Evolutionary conservation across 2,329 filamentous ascomycete species (phyloP), one percentile per base, ranked within the genome.

Genomic region (Aspergillus niger): DNA sequence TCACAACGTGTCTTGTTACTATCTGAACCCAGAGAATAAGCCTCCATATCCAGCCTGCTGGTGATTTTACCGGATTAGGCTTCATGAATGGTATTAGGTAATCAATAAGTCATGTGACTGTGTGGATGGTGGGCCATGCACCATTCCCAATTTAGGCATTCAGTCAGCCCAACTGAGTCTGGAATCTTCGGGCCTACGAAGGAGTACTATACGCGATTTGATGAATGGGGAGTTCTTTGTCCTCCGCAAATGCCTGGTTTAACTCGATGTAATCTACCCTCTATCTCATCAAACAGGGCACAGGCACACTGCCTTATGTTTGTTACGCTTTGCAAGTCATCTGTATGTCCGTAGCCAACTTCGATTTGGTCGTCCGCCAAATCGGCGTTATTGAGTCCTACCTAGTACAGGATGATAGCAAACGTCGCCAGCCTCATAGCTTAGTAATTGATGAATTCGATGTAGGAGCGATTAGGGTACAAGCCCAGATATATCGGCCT

Each of bases 21-120:
- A 20, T 47, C 53, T 47, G 41, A 32, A 13, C 22, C 28, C 39
- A 47, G 39, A 47, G 36, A 32, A 11, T 5, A n/a, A 11, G 28
- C 26, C 32, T 55, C 28, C 43, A 55, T 55, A 26, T 10, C 28
- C 39, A 22, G 39, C 26, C 41, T 30, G 53, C 53, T 55, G 53
- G 53, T 22, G 24, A 26, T 32, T 55, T 55, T 55, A 47, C 53
- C 53, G 41, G 53, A 55, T 55, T 41, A 43, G 41, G 53, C 30
- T 47, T 41, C 47, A 5, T 4, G 13, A 24, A 17, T 3, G 28
- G 13, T 5, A 13, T 50, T 50, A 50, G 17, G 47, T 50, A 50
- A 50, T 17, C 1, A 1, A 5, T 8, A 6, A 5, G 15, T 50
- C 47, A 50, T 50, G 47, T 50, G 47, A 50, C 17, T 15, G 3